phyloP scores from a whole-genome alignment of 192 early-diverging fungal species.

The Linnemannia elongata region DNA sequence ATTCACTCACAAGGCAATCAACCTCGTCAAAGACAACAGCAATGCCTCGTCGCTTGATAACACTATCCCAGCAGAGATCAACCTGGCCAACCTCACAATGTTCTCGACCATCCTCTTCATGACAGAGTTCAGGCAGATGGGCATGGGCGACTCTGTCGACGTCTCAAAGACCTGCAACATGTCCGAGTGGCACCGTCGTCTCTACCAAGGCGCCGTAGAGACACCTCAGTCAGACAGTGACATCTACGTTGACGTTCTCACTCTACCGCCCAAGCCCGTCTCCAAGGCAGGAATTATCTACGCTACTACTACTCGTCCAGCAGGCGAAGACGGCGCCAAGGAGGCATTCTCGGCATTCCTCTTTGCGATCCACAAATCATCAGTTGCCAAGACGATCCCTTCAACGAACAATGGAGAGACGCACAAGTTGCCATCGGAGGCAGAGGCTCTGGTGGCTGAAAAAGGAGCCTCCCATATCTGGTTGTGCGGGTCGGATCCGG shows the following conservation, averaged over 20 bases:
- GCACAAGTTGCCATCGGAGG: background rate
- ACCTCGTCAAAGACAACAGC: slow-evolving; percentile 8
- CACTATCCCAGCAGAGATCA: slow-evolving; percentile 24
- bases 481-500: slow-evolving; percentile 52
- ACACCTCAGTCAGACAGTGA: background rate
- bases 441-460: slow-evolving; percentile 12
- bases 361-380: slow-evolving; percentile 32
- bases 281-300: slow-evolving; percentile 46
- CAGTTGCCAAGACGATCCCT: slow-evolving; percentile 27
- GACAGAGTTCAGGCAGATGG: slow-evolving; percentile 34
- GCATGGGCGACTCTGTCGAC: slow-evolving; percentile 41
- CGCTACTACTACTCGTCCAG: slow-evolving; percentile 10
- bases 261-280: slow-evolving; percentile 11
- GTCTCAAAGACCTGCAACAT: slow-evolving; percentile 54
- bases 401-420: background rate
- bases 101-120: slow-evolving; percentile 51
- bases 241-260: slow-evolving; percentile 27
- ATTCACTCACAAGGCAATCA: slow-evolving; percentile 39
- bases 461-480: slow-evolving; percentile 48
- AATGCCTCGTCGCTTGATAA: background rate
- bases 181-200: slow-evolving; percentile 50
- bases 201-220: slow-evolving; percentile 22
- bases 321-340: background rate
- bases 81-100: slow-evolving; percentile 42
- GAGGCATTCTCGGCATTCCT: slow-evolving; percentile 44